Evolutionary conservation across 129 eudicot genomes (phyloP).

Genomic region (Helianthus tuberosus): DNA sequence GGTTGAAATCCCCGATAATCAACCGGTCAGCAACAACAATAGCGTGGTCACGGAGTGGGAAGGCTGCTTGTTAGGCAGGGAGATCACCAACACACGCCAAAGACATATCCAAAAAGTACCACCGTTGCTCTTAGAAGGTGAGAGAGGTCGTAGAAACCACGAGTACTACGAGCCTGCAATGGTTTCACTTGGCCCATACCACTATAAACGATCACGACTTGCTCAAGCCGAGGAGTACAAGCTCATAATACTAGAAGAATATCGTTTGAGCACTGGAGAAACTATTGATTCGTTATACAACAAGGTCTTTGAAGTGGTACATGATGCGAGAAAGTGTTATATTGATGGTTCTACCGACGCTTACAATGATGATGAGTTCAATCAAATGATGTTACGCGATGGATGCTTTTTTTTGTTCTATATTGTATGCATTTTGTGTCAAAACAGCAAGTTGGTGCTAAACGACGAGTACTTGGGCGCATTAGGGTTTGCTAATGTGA

Average conservation of each 20-base stretch:
- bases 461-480: no score
- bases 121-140: conserved; percentile 7
- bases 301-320: no score
- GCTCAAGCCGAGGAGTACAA: no score
- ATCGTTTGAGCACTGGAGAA: no score
- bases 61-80: no score
- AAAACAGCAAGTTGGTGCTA: neutral
- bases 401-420: conserved; percentile 33
- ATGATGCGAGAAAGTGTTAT: no score
- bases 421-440: neutral
- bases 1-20: no score
- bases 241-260: no score
- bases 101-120: conserved; percentile 22
- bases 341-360: conserved; percentile 7
- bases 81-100: neutral
- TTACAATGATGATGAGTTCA: conserved; percentile 22
- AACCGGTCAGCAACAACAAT: no score
- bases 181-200: conserved; percentile 37
- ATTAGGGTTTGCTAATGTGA: no score
- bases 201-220: neutral
- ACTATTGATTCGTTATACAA: no score
- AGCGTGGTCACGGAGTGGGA: no score
- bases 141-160: neutral
- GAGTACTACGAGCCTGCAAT: conserved; percentile 32
- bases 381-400: conserved; percentile 34